Conservation (phyloP, 2,329 filamentous ascomycete genomes). For the Parafenestella ontariensis region DNA sequence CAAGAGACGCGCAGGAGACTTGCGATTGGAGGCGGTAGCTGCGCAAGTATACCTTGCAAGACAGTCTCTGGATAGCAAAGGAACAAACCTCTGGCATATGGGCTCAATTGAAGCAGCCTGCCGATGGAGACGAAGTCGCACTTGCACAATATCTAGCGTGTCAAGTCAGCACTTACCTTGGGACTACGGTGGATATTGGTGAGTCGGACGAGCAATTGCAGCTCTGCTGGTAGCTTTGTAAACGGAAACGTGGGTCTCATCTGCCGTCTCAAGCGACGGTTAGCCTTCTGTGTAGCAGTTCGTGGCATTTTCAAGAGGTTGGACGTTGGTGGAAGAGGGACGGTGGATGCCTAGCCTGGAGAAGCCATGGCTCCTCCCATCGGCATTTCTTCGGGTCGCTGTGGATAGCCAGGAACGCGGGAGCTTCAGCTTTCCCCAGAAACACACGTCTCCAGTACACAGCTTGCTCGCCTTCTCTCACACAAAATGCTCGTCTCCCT, state of each 20-base stretch:
- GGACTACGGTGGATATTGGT: neutral
- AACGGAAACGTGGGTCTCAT: neutral
- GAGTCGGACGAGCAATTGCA: neutral
- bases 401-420: neutral
- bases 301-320: neutral
- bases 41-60: conserved; percentile 4
- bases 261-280: neutral
- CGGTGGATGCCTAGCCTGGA: neutral
- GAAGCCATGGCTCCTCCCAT: no score
- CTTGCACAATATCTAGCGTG: conserved; percentile 9
- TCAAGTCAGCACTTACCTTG: neutral
- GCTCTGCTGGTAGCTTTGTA: neutral
- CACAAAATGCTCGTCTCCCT: conserved; percentile 88
- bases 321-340: neutral
- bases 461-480: neutral
- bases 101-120: conserved; percentile 6
- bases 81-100: conserved; percentile 9
- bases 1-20: conserved; percentile 5
- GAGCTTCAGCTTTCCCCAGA: neutral
- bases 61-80: conserved; percentile 8
- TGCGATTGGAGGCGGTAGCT: neutral
- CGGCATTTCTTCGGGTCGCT: neutral
- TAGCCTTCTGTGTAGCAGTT: neutral
- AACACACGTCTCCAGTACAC: neutral
- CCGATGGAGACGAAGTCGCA: conserved; percentile 8